Conservation (phyloP, 176 grass and related monocot species). For the Panicum miliaceum region DNA sequence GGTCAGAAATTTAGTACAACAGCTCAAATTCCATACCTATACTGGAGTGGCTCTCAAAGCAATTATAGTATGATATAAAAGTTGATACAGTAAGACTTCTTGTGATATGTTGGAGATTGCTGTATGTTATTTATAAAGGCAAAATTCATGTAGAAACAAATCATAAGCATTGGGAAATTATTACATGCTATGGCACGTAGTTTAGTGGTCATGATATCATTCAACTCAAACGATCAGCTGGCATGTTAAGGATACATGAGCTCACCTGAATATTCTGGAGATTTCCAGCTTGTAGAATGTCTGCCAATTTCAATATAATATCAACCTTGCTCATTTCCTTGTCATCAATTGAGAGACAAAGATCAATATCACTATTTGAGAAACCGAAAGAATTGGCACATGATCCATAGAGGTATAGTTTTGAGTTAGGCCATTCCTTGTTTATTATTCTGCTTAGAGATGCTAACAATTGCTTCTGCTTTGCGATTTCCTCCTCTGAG, state of each 20-base stretch:
- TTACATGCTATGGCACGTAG: background rate
- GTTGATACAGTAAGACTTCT: background rate
- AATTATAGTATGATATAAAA: constrained; percentile 18
- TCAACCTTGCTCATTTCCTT: constrained; percentile 77
- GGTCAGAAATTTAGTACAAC: constrained; percentile 37
- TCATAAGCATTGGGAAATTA: constrained; percentile 21
- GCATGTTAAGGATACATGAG: constrained; percentile 22
- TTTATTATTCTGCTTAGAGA: constrained; percentile 75
- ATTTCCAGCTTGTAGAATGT: constrained; percentile 78
- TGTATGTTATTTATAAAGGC: constrained; percentile 24
- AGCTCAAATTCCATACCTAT: constrained; percentile 22
- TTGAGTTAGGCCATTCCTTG: constrained; percentile 82
- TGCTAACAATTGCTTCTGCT: constrained; percentile 67
- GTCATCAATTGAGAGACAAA: constrained; percentile 80
- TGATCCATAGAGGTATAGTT: constrained; percentile 86
- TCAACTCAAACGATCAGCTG: constrained; percentile 27
- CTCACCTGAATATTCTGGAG: constrained; percentile 92
- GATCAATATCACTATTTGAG: constrained; percentile 95
- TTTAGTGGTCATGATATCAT: constrained; percentile 21
- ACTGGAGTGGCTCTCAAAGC: background rate
- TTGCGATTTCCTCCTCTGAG: constrained; percentile 80
- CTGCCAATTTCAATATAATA: constrained; percentile 88
- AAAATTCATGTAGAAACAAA: background rate
- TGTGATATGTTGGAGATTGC: background rate
- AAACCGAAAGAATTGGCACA: constrained; percentile 94